Evolutionary conservation across 257 asterid species (phyloP).

Genomic region (Lantana camara): DNA sequence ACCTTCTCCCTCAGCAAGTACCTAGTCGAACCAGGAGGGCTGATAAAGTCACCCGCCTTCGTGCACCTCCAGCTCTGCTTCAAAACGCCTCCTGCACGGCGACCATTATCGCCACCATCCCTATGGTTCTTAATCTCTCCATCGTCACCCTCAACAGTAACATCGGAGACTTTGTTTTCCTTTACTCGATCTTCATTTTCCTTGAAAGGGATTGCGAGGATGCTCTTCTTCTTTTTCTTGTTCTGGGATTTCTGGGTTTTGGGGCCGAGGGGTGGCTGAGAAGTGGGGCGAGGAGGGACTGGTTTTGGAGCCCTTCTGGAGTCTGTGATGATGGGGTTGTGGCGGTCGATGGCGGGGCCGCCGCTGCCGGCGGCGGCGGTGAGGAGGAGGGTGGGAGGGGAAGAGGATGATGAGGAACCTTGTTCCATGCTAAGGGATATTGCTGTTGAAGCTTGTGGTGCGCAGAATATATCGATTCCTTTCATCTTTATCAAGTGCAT

Average conservation of each 20-base stretch:
- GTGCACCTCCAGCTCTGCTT: constrained; percentile 63
- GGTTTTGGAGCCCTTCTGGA: constrained; percentile 40
- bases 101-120: not conserved
- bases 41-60: constrained; percentile 58
- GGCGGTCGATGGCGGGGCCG: constrained; percentile 60
- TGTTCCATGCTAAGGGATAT: constrained; percentile 54
- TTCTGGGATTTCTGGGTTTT: constrained; percentile 25
- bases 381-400: constrained; percentile 41
- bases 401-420: constrained; percentile 30
- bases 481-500: constrained; percentile 34
- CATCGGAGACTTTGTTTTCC: constrained; percentile 21
- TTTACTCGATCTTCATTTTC: constrained; percentile 21
- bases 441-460: constrained; percentile 69
- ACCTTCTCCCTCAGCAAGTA: constrained; percentile 59
- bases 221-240: constrained; percentile 21
- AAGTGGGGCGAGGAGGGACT: constrained; percentile 31
- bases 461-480: constrained; percentile 66
- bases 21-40: constrained; percentile 79
- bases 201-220: constrained; percentile 13
- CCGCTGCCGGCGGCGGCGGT: constrained; percentile 29
- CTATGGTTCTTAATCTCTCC: constrained; percentile 16
- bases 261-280: constrained; percentile 36
- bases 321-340: constrained; percentile 58
- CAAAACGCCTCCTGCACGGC: not conserved
- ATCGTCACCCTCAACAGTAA: not conserved